Evolutionary conservation across 805 yeast genomes (phyloP).

Genomic region (Candida chilensis): DNA sequence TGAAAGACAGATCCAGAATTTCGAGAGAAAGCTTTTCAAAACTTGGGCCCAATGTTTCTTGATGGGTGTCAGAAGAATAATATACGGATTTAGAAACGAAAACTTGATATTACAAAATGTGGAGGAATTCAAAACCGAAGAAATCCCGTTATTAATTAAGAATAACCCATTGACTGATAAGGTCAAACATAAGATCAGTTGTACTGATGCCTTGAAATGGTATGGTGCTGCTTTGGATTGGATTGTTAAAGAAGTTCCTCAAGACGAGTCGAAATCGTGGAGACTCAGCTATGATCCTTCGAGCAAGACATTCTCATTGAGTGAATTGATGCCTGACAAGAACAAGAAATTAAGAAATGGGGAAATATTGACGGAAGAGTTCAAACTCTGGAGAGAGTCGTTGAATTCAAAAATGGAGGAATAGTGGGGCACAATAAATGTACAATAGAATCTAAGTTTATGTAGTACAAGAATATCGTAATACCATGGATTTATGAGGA

Average conservation of each 20-base stretch:
- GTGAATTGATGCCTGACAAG: conserved; percentile 29
- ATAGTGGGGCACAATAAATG: too few species aligned
- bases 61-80: conserved; percentile 71
- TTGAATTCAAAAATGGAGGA: conserved; percentile 5
- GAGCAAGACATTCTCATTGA: conserved; percentile 42
- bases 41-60: conserved; percentile 95
- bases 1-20: conserved; percentile 48
- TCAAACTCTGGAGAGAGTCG: conserved; percentile 44
- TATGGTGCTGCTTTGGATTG: conserved; percentile 80
- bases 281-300: conserved; percentile 48
- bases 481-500: too few species aligned
- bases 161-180: conserved; percentile 28
- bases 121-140: conserved; percentile 71
- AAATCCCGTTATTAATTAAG: conserved; percentile 64
- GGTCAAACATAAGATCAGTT: conserved; percentile 43
- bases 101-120: conserved; percentile 51
- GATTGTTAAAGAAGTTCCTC: conserved; percentile 46
- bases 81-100: conserved; percentile 84
- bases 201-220: conserved; percentile 76
- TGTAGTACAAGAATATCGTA: too few species aligned
- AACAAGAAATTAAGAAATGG: conserved; percentile 26
- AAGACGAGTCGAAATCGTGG: conserved; percentile 42
- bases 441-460: too few species aligned
- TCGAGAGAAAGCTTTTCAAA: conserved; percentile 68
- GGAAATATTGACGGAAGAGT: conserved; percentile 38